Base-by-base conservation (phyloP, 768 basidiomycete species). In the Suillus alpinus region DNA sequence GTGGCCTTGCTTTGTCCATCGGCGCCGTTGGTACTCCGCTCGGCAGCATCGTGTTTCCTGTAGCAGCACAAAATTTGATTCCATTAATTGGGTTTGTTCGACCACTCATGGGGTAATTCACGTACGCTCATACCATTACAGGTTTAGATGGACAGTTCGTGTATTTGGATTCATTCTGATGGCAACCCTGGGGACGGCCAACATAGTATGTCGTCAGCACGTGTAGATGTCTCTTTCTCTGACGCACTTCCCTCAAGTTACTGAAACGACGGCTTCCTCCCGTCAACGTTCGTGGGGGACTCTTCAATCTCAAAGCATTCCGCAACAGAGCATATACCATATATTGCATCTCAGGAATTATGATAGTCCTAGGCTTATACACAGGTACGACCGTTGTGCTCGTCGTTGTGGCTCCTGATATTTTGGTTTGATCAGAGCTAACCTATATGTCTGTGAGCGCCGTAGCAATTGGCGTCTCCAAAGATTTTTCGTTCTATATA, bases 131-230 rank as follows among this genome's bases (percentile, higher is more conserved):
- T 12, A 6, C 52, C 3, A 7, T 20, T 13, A 12, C 50, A 91
- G 89, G 18, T 92, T 92, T 70, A 76, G 77, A 63, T 92, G 91
- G 91, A 89, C 90, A 0, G 83, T 89, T 79, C 80, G 91, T 8
- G 82, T 87, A 34, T 73, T 91, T 46, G 89, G 84, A 1, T 84
- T 91, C 63, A 82, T 90, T 13, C 69, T 90, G 0, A 63, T 87
- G 1, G 62, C 79, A 14, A 68, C 80, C 1, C 76, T 91, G 5
- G 80, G 80, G 3, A 68, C 82, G 13, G 79, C 83, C 16, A 89
- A 87, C 69, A 59, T 89, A 50, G 80, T 82, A 58, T 61, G 72
- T 63, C 18, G 29, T 65, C 71, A n/a, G 59, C 76, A 23, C 67
- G 6, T n/a, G 6, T 13, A 31, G 9, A 23, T 4, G n/a, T 29